phyloP scores from a whole-genome alignment of 2,329 filamentous ascomycete species.

The Penicillium sp. region DNA sequence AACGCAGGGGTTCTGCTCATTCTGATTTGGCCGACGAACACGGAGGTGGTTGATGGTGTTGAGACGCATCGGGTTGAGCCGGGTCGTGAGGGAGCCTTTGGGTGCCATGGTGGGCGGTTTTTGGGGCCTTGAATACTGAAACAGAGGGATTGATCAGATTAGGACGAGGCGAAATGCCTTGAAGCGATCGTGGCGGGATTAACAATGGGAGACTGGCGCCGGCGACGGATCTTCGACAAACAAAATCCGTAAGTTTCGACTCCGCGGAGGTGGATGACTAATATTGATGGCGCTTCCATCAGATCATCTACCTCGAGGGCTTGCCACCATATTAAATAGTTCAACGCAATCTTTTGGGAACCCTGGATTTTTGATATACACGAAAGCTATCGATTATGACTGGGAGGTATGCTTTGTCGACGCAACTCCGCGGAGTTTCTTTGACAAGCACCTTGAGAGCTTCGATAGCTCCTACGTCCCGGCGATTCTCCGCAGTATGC shows the following conservation, averaged over 20 bases:
- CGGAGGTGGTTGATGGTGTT: conserved; percentile 56
- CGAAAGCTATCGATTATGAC: conserved; percentile 20
- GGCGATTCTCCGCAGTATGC: conserved; percentile 25
- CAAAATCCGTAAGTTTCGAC: conserved; percentile 26
- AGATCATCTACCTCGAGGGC: background rate
- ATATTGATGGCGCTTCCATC: conserved; percentile 8
- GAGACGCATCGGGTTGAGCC: conserved; percentile 46
- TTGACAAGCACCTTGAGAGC: conserved; percentile 12
- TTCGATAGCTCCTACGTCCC: conserved; percentile 14
- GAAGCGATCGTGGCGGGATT: conserved; percentile 12
- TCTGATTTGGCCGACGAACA: conserved; percentile 62
- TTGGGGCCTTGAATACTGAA: background rate
- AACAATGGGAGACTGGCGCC: conserved; percentile 9
- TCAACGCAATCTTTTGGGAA: background rate
- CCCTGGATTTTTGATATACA: too few species aligned
- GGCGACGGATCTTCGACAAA: conserved; percentile 13
- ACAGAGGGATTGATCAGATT: background rate
- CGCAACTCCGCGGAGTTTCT: conserved; percentile 17
- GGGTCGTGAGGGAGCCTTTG: conserved; percentile 44
- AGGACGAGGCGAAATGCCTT: conserved; percentile 4
- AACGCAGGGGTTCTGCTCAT: conserved; percentile 63
- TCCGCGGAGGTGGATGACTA: conserved; percentile 38
- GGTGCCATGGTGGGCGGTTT: conserved; percentile 39
- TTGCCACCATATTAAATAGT: conserved; percentile 9
- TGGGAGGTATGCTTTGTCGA: conserved; percentile 14